Percentiles rank a stretch among this genome's conserved stretches.
These are phyloP conservation scores for Ichthyophonus hoferi DNA, from an alignment of 208 protist genomes.

Conservation along the genomic window DNA sequence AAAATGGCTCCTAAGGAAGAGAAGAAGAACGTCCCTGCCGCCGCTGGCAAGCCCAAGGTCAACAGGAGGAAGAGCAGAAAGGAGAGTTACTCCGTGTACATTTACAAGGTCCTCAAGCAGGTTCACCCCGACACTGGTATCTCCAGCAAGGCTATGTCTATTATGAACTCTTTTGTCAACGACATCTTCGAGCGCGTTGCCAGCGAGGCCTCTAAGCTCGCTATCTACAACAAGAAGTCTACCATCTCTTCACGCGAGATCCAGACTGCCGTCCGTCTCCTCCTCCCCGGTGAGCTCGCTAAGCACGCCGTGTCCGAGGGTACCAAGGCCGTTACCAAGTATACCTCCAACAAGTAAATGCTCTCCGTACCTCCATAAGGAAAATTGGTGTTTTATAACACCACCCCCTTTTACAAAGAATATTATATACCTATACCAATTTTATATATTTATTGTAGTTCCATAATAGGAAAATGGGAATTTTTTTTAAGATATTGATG, in stretches of 20 bases:
- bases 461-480: no score
- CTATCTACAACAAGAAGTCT: slow-evolving; percentile 94
- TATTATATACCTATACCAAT: no score
- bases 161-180: slow-evolving; percentile 92
- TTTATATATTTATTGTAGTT: no score
- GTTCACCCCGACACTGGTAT: slow-evolving; percentile 94
- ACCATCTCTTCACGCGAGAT: slow-evolving; percentile 93
- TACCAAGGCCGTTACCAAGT: slow-evolving; percentile 96
- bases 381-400: slow-evolving; percentile 23
- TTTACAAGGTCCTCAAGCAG: slow-evolving; percentile 79
- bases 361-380: background rate
- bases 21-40: background rate
- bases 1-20: slow-evolving; percentile 25
- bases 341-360: slow-evolving; percentile 45
- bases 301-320: slow-evolving; percentile 98
- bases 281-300: slow-evolving; percentile 93
- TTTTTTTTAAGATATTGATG: no score
- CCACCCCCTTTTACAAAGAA: background rate
- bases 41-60: background rate
- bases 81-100: slow-evolving; percentile 60
- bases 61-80: slow-evolving; percentile 22
- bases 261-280: slow-evolving; percentile 92
- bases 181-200: slow-evolving; percentile 93
- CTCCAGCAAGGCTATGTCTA: slow-evolving; percentile 90
- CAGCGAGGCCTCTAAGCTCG: slow-evolving; percentile 85